Evolutionary conservation across 2,329 filamentous ascomycete genomes (phyloP), one percentile per base, ranked within the genome.

Genomic region (Coniochaeta ligniaria): DNA sequence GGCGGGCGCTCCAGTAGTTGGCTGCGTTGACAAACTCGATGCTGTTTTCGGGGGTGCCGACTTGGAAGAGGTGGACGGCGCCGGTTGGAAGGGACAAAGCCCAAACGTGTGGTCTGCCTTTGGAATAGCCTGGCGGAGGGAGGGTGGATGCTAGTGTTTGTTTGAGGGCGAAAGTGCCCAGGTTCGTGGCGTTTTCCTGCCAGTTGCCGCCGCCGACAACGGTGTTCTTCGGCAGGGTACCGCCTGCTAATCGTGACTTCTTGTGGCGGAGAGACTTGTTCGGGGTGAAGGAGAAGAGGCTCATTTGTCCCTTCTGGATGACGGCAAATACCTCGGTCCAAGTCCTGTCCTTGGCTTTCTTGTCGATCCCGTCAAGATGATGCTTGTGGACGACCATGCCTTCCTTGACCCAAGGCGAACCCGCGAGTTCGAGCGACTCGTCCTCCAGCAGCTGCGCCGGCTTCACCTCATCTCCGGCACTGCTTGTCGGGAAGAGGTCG

Each of bases 331-430:
- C 93, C 70, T 98, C 93, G 61, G 82, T 88, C 95, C 95, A 99
- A 68, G 93, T 94, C 43, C 95, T 85, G 68, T 98, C 94, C 75
- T 94, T 97, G 63, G 93, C 90, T 72, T 92, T 91, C 77, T 95
- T 96, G 66, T 96, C 93, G 38, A 92, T 82, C 5, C 91, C 87
- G 71, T 98, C 94, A 3, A 98, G 82, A 70, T 98, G 94, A 72
- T 97, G 94, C 75, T 98, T 98, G 77, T 99, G 94, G 66, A 94
- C 94, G 22, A 98, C 80, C 67, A 96, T 91, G 63, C 95, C 95
- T 75, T 99, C 95, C 75, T 99, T 99, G 31, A 96, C 89, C 95
- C 95, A 99, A 0, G 95, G 95, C n/a, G 95, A 91, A 26, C 95
- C 95, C 12, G 90, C 87, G 43, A 99, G 85, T 70, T 96, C 93